Evolutionary conservation across 148 eudicot genomes (phyloP), one percentile per base, ranked within the genome.

Genomic region (Camellia sinensis): DNA sequence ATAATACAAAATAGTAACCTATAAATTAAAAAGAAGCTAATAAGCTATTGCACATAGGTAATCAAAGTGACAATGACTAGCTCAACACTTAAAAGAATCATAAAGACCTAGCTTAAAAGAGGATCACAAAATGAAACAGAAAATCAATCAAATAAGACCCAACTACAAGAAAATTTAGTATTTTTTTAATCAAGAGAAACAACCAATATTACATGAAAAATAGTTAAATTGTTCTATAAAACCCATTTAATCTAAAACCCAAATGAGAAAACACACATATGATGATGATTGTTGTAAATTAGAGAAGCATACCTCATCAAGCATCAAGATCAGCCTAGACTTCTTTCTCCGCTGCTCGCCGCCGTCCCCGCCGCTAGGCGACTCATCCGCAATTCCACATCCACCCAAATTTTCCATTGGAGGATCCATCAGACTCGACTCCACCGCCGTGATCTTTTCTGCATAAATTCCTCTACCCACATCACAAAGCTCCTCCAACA

Each of bases 401-500:
- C 54, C 73, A 56, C 52, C 71, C 29, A 79, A 22, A 77, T 54
- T 73, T 14, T 81, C 82, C 37, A 76, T 6, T 3, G 80, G 57
- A 79, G 79, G 81, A 79, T 83, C 86, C 80, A 83, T 48, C 62
- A 81, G 63, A 61, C 60, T n/a, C 40, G 80, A 46, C n/a, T 84
- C 83, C 5, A 59, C 50, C 5, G 64, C 50, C 3, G 45, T 54
- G n/a, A 19, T 21, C 7, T 69, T 84, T 4, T 85, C 84, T 2
- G 48, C 52, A 29, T 83, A 81, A 66, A 80, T 46, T 13, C 80
- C 90, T 8, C 79, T 11, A 29, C 84, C 87, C 67, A 87, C 84
- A 60, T 83, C 77, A 73, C 89, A 89, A 44, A 85, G 62, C 87
- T 91, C 97, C 19, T 95, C 96, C 82, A 95, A 72, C 82, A 95